Evolutionary conservation across 176 grass and related monocot genomes (phyloP).

Genomic region (Phragmites australis): DNA sequence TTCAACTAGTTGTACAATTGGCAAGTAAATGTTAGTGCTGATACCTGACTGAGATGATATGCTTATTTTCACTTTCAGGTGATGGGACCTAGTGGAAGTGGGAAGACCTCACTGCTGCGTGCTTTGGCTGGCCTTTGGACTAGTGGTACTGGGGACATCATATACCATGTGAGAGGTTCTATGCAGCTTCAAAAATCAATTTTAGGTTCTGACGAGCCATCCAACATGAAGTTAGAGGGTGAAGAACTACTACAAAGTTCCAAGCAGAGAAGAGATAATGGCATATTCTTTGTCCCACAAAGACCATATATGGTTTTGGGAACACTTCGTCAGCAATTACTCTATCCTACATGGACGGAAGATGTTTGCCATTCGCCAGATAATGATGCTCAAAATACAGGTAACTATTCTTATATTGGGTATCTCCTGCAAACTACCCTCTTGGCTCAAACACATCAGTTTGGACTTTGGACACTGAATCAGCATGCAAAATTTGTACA

Average conservation of each 20-base stretch:
- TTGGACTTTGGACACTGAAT: neutral
- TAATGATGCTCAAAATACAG: constrained; percentile 43
- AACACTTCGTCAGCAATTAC: constrained; percentile 84
- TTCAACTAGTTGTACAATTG: constrained; percentile 33
- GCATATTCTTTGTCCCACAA: constrained; percentile 93
- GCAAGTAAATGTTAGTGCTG: neutral
- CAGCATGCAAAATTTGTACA: neutral
- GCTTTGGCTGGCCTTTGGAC: constrained; percentile 94
- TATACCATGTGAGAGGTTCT: constrained; percentile 65
- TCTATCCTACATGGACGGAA: constrained; percentile 96
- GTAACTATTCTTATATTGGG: constrained; percentile 43
- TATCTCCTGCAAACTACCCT: neutral
- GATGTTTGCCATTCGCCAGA: constrained; percentile 41
- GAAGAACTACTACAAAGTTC: constrained; percentile 57
- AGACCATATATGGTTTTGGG: constrained; percentile 97
- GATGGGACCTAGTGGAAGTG: constrained; percentile 96
- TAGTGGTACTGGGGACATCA: constrained; percentile 73
- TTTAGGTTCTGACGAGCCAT: constrained; percentile 48
- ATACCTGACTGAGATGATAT: constrained; percentile 7
- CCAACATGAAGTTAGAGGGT: constrained; percentile 41
- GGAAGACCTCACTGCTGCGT: constrained; percentile 93
- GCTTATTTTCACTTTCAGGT: constrained; percentile 59
- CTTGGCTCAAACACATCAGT: neutral
- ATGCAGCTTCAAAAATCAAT: constrained; percentile 30
- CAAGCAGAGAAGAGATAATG: constrained; percentile 72